Base-by-base conservation (phyloP, 2,329 filamentous ascomycete species). In the Lachnellula subtilissima region DNA sequence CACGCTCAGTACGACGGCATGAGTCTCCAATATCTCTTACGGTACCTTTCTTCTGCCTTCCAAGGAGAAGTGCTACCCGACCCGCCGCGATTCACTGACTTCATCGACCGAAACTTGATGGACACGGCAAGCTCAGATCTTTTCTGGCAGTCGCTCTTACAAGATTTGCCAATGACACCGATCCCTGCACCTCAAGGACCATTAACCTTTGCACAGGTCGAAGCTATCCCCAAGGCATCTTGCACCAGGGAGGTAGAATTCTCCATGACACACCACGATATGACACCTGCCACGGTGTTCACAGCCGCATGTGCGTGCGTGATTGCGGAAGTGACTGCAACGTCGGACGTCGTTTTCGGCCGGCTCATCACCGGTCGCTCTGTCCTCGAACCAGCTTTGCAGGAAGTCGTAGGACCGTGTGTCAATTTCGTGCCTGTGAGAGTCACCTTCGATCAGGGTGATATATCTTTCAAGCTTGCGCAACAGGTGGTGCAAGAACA, bases 1-100 rank as follows among this genome's bases (percentile, higher is more conserved):
- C 83, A 86, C 67, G 76, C 80, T 1, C 61, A 85, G 1, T 86
- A 85, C 63, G 83, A 86, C 67, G 83, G 84, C 15, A 85, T 83
- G 81, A 83, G 81, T 2, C 78, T 84, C 68, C 53, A 50, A 42
- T 45, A 46, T 19, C 53, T 60, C 19, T 12, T 59, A 7, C 48
- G 46, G 17, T 45, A 51, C 12, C 28, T 59, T 9, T 42, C 56
- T 22, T 39, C 45, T 9, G 36, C 46, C 12, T 60, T 55, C 43
- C 5, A 25, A 11, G 51, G 50, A 19, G n/a, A 50, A 22, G 35
- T 37, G 8, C 35, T 37, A 37, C 40, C 40, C 17, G 11, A 14
- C 11, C 11, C 14, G 11, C 40, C 11, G 17, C 12, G 11, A 9
- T 43, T 43, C 40, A 7, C 40, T n/a, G 35, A 37, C 12, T 45